Evolutionary conservation across 2,329 filamentous ascomycete species (phyloP), one percentile per base, ranked within the genome.

Genomic region (Cadophora malorum): DNA sequence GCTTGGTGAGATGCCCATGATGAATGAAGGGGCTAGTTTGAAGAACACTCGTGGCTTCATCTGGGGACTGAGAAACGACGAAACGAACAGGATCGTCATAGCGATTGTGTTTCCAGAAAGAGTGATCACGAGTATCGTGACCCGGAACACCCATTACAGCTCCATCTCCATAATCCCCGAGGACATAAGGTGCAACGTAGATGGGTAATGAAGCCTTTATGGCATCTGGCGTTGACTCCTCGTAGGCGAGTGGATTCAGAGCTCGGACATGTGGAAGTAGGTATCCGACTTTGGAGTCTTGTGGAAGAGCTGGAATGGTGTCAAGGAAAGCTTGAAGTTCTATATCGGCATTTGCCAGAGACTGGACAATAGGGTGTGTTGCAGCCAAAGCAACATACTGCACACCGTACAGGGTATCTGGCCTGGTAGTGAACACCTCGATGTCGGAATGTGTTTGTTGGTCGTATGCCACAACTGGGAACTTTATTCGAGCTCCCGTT

Each of bases 141-240:
- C 90, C 94, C 0, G 94, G 94, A 8, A 97, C 94, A 53, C 94
- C 94, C 93, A 97, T 97, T 1, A 97, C 91, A 10, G 93, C 93
- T 0, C 93, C 93, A 72, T 94, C 91, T 19, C 93, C 93, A 73
- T 96, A 96, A 75, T 94, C 91, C 31, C 90, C 91, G 5, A 96
- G 83, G 12, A 97, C 94, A 76, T 97, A 97, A 0, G 93, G 90
- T 10, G 94, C 92, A 25, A 92, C 91, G 75, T 91, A 97, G 5
- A 97, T 84, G 0, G 93, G 93, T 5, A 96, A 74, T 8, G 85
- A 83, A 71, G 84, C 75, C 76, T 87, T 84, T 41, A 82, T 82
- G 0, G 82, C 80, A n/a, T 83, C 82, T 0, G 84, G 83, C 0
- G 82, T 83, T 0, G 80, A 77, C 7, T 84, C 82, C 49, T 86